phyloP scores from a whole-genome alignment of 2,329 filamentous ascomycete species.

The Trichoderma polysporum region DNA sequence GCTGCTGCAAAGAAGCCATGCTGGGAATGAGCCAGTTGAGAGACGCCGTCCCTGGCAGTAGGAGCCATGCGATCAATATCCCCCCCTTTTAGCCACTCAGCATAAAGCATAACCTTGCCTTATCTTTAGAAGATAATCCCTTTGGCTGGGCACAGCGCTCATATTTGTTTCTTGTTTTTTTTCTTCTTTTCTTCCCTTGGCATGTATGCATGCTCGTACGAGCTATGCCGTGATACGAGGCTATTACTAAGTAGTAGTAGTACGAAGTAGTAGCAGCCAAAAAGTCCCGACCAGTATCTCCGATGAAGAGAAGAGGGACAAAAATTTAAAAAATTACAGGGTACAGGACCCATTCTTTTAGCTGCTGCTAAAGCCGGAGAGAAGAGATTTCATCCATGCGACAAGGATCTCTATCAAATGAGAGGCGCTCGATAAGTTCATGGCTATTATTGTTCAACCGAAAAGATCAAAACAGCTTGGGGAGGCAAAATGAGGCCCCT shows the following conservation, averaged over 20 bases:
- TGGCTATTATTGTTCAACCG: neutral
- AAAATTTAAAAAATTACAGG: neutral
- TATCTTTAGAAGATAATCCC: neutral
- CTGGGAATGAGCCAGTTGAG: neutral
- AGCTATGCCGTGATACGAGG: constrained; percentile 9
- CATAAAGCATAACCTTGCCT: neutral
- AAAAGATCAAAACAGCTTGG: neutral
- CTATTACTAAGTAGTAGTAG: neutral
- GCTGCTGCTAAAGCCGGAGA: constrained; percentile 18
- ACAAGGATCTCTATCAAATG: constrained; percentile 18
- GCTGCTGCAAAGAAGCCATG: neutral
- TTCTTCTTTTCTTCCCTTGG: neutral
- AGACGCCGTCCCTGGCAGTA: constrained; percentile 9
- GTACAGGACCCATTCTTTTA: constrained; percentile 15
- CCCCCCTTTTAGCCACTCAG: constrained; percentile 1
- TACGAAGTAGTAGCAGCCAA: neutral
- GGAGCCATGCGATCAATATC: neutral
- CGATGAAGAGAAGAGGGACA: neutral
- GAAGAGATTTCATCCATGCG: constrained; percentile 13
- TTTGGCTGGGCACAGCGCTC: neutral
- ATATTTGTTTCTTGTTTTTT: neutral
- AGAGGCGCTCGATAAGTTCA: constrained; percentile 16
- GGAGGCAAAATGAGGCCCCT: neutral
- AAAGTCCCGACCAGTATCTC: constrained; percentile 15
- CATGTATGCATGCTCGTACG: neutral